Evolutionary conservation across 257 asterid species (phyloP).

Genomic region (Echites panduratus): DNA sequence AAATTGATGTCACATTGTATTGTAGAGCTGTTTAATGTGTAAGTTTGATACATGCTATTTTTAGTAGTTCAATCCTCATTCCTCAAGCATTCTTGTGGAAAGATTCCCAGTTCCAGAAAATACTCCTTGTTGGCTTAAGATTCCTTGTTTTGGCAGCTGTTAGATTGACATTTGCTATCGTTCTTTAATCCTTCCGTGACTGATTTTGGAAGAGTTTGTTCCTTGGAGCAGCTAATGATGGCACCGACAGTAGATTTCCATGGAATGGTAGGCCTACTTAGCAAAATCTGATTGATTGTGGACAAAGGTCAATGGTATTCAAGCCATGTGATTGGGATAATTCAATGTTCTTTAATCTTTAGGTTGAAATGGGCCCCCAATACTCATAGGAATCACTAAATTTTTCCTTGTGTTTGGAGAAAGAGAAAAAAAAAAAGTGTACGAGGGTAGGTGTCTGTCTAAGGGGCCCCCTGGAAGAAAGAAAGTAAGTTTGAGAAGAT

Average conservation of each 20-base stretch:
- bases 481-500: background rate
- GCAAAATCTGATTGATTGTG: background rate
- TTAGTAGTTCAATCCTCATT: background rate
- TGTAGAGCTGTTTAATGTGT: background rate
- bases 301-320: background rate
- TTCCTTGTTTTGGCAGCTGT: background rate
- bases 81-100: background rate
- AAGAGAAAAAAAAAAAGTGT: background rate
- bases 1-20: conserved; percentile 5
- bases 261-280: background rate
- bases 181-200: too few species aligned
- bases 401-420: background rate
- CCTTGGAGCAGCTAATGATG: background rate
- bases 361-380: background rate
- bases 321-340: background rate
- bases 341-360: background rate
- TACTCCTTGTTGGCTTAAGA: background rate
- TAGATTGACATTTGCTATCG: background rate
- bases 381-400: conserved; percentile 2
- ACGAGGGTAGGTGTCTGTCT: too few species aligned
- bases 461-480: background rate
- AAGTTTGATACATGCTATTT: background rate
- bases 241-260: conserved; percentile 10
- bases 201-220: background rate
- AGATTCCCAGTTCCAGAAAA: background rate